Evolutionary conservation across 495 filamentous ascomycete genomes (phyloP).

Genomic region (Podospora didyma): DNA sequence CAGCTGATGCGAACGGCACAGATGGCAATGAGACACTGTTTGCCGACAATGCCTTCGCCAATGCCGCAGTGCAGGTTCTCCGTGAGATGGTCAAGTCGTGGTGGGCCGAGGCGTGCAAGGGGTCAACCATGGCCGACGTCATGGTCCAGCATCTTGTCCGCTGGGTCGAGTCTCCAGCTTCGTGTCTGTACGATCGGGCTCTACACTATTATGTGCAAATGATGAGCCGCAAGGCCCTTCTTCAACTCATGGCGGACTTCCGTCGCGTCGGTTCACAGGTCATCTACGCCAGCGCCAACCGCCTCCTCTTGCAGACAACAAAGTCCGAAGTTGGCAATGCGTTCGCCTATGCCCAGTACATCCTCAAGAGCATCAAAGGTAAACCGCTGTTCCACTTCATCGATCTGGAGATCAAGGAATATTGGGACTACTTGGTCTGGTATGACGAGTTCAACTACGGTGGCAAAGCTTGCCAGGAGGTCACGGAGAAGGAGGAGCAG

Average conservation of each 20-base stretch:
- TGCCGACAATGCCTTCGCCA: constrained; percentile 88
- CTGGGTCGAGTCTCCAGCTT: constrained; percentile 89
- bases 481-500: constrained; percentile 77
- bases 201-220: constrained; percentile 97
- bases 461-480: constrained; percentile 82
- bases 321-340: constrained; percentile 97
- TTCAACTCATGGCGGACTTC: constrained; percentile 97
- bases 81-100: constrained; percentile 98
- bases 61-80: constrained; percentile 81
- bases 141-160: constrained; percentile 97
- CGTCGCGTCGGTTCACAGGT: constrained; percentile 90
- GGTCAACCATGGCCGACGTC: constrained; percentile 90
- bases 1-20: constrained; percentile 55
- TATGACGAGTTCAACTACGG: constrained; percentile 99
- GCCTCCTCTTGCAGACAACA: constrained; percentile 89
- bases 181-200: constrained; percentile 93
- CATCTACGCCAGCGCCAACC: constrained; percentile 83
- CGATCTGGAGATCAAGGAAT: constrained; percentile 96
- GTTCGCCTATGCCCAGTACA: constrained; percentile 94
- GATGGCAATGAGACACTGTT: constrained; percentile 61
- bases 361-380: constrained; percentile 89
- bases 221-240: constrained; percentile 94
- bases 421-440: constrained; percentile 99
- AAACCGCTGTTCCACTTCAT: constrained; percentile 97
- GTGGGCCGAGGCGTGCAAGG: constrained; percentile 93